Evolutionary conservation across 805 yeast genomes (phyloP).

Genomic region (Lachancea fermentati): DNA sequence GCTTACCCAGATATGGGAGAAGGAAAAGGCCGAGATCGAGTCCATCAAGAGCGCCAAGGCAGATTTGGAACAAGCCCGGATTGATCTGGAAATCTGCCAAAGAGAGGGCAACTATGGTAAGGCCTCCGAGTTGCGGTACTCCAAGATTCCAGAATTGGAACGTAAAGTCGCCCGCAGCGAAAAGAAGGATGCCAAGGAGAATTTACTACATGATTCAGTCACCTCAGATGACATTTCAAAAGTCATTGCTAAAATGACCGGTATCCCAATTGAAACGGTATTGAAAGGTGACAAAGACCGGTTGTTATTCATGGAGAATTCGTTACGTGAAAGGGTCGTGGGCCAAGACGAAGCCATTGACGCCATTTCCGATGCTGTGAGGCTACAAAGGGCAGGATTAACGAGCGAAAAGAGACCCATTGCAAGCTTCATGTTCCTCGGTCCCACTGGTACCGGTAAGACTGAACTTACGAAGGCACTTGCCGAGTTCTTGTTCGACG

Average conservation of each 20-base stretch:
- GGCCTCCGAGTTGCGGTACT: constrained; percentile 86
- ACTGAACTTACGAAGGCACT: constrained; percentile 91
- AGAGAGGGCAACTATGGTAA: constrained; percentile 79
- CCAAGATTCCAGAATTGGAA: constrained; percentile 78
- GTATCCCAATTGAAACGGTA: constrained; percentile 86
- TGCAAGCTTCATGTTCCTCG: constrained; percentile 93
- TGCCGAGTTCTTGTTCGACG: constrained; percentile 88
- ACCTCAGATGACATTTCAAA: constrained; percentile 90
- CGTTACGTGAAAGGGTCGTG: constrained; percentile 70
- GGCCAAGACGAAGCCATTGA: constrained; percentile 95
- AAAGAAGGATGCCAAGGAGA: constrained; percentile 37
- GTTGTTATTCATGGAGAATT: constrained; percentile 77
- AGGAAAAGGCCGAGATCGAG: constrained; percentile 72
- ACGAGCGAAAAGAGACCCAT: constrained; percentile 93
- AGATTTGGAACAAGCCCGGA: constrained; percentile 76
- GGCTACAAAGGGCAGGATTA: constrained; percentile 93
- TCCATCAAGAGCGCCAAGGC: constrained; percentile 73
- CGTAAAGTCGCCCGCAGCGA: constrained; percentile 44
- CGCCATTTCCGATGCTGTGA: constrained; percentile 88
- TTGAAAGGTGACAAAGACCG: constrained; percentile 94
- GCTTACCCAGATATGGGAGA: constrained; percentile 81
- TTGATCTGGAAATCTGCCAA: constrained; percentile 75
- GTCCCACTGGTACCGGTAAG: constrained; percentile 99
- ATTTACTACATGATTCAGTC: constrained; percentile 70
- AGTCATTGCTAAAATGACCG: constrained; percentile 91